Percentiles rank a stretch among this genome's conserved stretches.
These are phyloP conservation scores for Erysimum cheiri DNA, from an alignment of 441 rosid species.

Conservation along the genomic window DNA sequence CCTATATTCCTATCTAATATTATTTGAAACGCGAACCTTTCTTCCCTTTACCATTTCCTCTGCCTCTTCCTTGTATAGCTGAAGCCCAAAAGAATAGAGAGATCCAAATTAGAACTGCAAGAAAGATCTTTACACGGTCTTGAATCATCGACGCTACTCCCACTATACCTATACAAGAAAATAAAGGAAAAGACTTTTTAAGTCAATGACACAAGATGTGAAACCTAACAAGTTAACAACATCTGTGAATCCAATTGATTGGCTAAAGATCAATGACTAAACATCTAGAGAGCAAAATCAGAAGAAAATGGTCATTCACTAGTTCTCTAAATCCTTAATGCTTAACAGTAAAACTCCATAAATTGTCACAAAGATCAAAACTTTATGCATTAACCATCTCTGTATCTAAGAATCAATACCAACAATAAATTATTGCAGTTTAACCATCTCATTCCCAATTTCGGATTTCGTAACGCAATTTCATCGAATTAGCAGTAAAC, in stretches of 20 bases:
- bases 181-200: not conserved
- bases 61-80: conserved; percentile 45
- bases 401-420: not conserved
- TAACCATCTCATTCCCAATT: conserved; percentile 2
- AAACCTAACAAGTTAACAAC: not conserved
- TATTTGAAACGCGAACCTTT: conserved; percentile 59
- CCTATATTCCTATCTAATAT: not conserved
- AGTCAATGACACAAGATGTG: not conserved
- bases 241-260: not conserved
- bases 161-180: conserved; percentile 46
- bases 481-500: not conserved
- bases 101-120: conserved; percentile 88
- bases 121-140: conserved; percentile 66
- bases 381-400: not conserved
- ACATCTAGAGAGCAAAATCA: conserved; percentile 8
- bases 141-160: conserved; percentile 53
- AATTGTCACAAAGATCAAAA: conserved; percentile 12
- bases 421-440: not conserved
- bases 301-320: not conserved
- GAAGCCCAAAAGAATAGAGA: conserved; percentile 91
- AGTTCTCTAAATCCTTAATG: not conserved
- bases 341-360: not conserved
- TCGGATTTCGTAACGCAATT: not conserved
- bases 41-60: conserved; percentile 46
- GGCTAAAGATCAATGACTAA: conserved; percentile 7